Evolutionary conservation across 495 filamentous ascomycete genomes (phyloP).

Genomic region (Neurospora intermedia): DNA sequence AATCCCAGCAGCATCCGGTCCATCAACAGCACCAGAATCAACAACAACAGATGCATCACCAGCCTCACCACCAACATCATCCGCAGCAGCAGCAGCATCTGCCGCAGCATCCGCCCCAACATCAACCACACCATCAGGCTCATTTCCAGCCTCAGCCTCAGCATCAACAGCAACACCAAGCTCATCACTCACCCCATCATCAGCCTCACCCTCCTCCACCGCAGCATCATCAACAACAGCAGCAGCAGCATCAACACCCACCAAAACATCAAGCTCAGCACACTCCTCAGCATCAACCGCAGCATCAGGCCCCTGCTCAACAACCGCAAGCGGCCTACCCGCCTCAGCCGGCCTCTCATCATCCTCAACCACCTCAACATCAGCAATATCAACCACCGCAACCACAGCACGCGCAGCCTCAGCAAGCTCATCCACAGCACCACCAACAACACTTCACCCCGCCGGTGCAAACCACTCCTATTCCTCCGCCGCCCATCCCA

Average conservation of each 20-base stretch:
- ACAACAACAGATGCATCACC: constrained; percentile 2
- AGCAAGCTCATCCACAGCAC: neutral
- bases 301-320: neutral
- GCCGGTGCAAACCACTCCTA: constrained; percentile 15
- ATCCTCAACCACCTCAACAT: neutral
- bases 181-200: neutral
- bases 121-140: constrained; percentile 1
- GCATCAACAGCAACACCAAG: constrained; percentile 1
- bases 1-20: constrained; percentile 1
- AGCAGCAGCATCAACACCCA: neutral
- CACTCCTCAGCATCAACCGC: neutral
- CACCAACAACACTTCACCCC: constrained; percentile 6
- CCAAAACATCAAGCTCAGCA: constrained; percentile 5
- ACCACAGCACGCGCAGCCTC: neutral
- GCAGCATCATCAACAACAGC: neutral
- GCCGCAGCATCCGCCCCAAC: neutral
- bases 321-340: neutral
- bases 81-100: constrained; percentile 3
- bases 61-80: neutral
- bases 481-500: constrained; percentile 21
- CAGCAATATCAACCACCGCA: constrained; percentile 2
- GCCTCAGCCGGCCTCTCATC: neutral
- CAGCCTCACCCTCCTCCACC: neutral
- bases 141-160: constrained; percentile 1
- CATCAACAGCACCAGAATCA: constrained; percentile 1